Conservation (phyloP, 805 yeast species). For the Hermanozyma aechmeae region DNA sequence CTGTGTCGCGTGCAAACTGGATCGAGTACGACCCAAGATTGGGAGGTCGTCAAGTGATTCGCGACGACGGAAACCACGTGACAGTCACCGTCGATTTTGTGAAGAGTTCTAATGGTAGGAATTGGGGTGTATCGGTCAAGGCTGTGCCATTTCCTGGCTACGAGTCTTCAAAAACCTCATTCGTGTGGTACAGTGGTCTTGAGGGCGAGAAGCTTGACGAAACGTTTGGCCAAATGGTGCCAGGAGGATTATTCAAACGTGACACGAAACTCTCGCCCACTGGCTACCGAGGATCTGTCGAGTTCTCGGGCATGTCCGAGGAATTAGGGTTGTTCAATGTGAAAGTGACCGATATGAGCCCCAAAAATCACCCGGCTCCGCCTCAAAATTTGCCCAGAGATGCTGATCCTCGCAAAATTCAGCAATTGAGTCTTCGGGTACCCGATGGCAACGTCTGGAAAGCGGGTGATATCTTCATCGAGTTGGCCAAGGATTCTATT, state of each 20-base stretch:
- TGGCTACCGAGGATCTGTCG: slow-evolving; percentile 29
- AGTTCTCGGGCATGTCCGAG: slow-evolving; percentile 37
- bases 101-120: slow-evolving; percentile 57
- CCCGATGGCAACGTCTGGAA: slow-evolving; percentile 72
- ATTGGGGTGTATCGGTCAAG: slow-evolving; percentile 72
- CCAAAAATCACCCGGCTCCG: slow-evolving; percentile 28
- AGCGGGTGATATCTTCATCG: slow-evolving; percentile 66
- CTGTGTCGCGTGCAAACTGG: slow-evolving; percentile 75
- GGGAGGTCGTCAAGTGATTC: slow-evolving; percentile 76
- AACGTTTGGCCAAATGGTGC: slow-evolving; percentile 3
- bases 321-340: slow-evolving; percentile 63
- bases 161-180: slow-evolving; percentile 44
- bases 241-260: slow-evolving; percentile 17
- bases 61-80: slow-evolving; percentile 56
- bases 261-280: slow-evolving; percentile 15
- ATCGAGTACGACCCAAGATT: slow-evolving; percentile 73
- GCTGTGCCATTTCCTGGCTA: slow-evolving; percentile 52
- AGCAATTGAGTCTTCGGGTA: slow-evolving; percentile 58
- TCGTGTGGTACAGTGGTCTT: slow-evolving; percentile 72
- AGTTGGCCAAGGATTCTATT: slow-evolving; percentile 65
- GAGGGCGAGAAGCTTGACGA: slow-evolving; percentile 33
- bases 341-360: slow-evolving; percentile 47
- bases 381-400: slow-evolving; percentile 22
- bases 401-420: slow-evolving; percentile 51
- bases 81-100: slow-evolving; percentile 64